Evolutionary conservation across 306 rosid genomes (phyloP).

Genomic region (Prunus padus): DNA sequence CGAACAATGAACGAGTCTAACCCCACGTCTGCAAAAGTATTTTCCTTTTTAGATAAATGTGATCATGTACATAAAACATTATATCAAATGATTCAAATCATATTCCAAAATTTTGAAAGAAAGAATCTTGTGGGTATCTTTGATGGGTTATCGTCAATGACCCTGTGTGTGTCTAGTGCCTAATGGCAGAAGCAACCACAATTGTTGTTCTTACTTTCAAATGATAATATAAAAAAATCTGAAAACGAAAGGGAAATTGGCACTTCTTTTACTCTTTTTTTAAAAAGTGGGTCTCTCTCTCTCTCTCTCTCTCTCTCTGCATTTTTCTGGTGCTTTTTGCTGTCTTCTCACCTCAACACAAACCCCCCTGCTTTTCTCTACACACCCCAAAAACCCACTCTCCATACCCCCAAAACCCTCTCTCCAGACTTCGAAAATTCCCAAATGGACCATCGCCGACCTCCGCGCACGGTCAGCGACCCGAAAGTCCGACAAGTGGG

Average conservation of each 20-base stretch:
- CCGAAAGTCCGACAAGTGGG: slow-evolving; percentile 81
- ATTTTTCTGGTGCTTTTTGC: neutral
- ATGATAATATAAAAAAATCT: neutral
- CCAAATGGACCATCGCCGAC: slow-evolving; percentile 66
- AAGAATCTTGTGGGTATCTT: neutral
- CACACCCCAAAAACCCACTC: neutral
- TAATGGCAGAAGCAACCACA: neutral
- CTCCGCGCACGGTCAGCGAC: slow-evolving; percentile 45
- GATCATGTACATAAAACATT: no score
- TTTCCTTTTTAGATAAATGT: no score
- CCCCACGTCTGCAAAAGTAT: no score
- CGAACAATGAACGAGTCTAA: no score
- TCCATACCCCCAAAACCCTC: slow-evolving; percentile 5
- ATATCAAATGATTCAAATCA: no score
- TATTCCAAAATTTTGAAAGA: neutral
- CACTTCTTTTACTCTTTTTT: neutral
- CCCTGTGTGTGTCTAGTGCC: neutral
- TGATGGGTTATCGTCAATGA: neutral
- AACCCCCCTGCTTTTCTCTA: slow-evolving; percentile 8
- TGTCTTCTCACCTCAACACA: neutral
- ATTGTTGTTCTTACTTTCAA: neutral
- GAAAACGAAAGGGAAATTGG: neutral
- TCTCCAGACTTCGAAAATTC: neutral
- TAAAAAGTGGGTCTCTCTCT: neutral
- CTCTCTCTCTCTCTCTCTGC: neutral